These are phyloP conservation scores for Dioscorea dumetorum DNA, from an alignment of 106 monocot species.

Conservation along the genomic window DNA sequence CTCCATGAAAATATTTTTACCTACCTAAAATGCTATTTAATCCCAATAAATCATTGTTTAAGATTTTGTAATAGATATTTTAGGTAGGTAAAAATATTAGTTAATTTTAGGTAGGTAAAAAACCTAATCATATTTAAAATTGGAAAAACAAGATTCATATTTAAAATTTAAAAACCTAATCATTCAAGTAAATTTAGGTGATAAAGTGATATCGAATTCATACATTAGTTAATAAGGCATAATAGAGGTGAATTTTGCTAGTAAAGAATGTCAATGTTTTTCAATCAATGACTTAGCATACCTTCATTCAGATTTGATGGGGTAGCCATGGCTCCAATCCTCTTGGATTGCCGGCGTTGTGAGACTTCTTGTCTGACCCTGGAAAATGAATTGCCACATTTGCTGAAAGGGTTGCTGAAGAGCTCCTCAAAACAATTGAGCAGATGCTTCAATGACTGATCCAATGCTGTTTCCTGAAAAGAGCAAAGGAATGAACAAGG, in stretches of 20 bases:
- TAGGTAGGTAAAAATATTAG: no score
- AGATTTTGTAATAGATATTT: no score
- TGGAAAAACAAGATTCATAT: no score
- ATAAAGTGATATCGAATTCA: no score
- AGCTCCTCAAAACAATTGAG: slow-evolving; percentile 44
- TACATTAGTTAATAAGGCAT: no score
- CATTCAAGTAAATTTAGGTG: no score
- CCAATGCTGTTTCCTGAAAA: slow-evolving; percentile 24
- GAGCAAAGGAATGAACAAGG: background rate
- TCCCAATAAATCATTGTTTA: no score
- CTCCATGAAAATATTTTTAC: no score
- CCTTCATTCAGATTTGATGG: slow-evolving; percentile 12
- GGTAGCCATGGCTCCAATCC: slow-evolving; percentile 14
- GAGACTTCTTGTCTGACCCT: slow-evolving; percentile 14
- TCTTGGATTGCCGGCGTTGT: slow-evolving; percentile 8
- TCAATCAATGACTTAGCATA: slow-evolving; percentile 1
- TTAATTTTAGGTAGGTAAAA: background rate
- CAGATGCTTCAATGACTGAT: slow-evolving; percentile 33
- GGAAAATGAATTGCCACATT: slow-evolving; percentile 11
- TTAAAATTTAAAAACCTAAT: no score
- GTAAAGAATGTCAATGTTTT: no score
- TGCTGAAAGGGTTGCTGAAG: slow-evolving; percentile 16
- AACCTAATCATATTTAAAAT: background rate
- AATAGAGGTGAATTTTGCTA: no score
- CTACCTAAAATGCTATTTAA: no score